phyloP scores from a whole-genome alignment of 495 filamentous ascomycete genomes.

The Xylaria flabelliformis region DNA sequence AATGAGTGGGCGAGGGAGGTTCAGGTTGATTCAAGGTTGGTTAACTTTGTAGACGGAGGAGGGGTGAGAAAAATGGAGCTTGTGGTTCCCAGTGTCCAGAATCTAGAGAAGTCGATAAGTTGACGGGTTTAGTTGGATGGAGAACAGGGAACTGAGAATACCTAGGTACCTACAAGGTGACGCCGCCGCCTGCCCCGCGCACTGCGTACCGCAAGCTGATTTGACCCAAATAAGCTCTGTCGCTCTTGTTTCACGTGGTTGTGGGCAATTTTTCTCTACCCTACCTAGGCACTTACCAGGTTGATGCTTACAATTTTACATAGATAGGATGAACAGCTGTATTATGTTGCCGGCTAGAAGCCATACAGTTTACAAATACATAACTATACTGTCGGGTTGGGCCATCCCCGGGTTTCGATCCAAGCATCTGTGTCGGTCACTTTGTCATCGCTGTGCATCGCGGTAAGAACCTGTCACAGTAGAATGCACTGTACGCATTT shows the following conservation, averaged over 20 bases:
- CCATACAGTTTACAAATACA: neutral
- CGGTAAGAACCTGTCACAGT: neutral
- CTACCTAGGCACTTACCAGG: neutral
- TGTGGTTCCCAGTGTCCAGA: constrained; percentile 19
- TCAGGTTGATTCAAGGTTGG: no score
- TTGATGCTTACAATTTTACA: neutral
- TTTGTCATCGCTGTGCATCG: neutral
- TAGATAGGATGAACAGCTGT: neutral
- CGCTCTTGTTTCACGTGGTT: constrained; percentile 20
- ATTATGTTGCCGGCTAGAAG: neutral
- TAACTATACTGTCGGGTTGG: neutral
- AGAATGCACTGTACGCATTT: neutral
- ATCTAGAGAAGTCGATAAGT: no score
- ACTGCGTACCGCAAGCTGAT: constrained; percentile 13
- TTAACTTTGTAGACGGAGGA: constrained; percentile 3
- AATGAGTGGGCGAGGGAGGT: constrained; percentile 6
- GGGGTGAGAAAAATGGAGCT: constrained; percentile 31
- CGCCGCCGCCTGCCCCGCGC: constrained; percentile 19
- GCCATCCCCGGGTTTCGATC: neutral
- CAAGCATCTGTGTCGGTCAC: neutral
- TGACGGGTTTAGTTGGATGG: neutral
- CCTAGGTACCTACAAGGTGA: no score
- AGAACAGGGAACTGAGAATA: neutral
- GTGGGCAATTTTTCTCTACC: neutral
- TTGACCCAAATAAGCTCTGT: constrained; percentile 5